These are phyloP conservation scores for Rubia occidens DNA, from an alignment of 305 asterid species.

Conservation along the genomic window DNA sequence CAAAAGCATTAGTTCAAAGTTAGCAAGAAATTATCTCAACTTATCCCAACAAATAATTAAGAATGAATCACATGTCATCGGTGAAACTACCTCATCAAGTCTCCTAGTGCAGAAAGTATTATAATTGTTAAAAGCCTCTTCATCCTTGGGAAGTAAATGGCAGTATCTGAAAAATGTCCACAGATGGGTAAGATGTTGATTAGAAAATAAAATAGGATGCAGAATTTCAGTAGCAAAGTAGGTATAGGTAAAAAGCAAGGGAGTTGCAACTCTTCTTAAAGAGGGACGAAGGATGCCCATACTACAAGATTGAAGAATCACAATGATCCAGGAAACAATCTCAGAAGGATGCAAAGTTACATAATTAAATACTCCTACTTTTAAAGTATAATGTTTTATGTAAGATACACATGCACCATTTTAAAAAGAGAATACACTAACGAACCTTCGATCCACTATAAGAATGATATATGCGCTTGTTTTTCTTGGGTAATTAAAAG, in stretches of 20 bases:
- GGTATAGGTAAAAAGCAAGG: neutral
- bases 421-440: too few relatives aligned
- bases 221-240: conserved; percentile 2
- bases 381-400: neutral
- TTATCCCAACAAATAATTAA: neutral
- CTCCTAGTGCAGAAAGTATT: conserved; percentile 64
- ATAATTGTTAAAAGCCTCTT: conserved; percentile 83
- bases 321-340: neutral
- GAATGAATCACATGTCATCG: neutral
- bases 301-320: neutral
- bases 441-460: too few relatives aligned
- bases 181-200: conserved; percentile 12
- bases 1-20: neutral
- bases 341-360: neutral
- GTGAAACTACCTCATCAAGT: conserved; percentile 73
- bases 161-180: conserved; percentile 58
- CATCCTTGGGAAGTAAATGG: conserved; percentile 92
- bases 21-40: neutral
- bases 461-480: neutral
- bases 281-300: neutral
- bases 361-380: neutral
- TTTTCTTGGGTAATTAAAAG: neutral
- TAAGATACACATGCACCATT: neutral
- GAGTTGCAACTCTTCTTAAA: neutral
- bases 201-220: neutral